Evolutionary conservation across 2,329 filamentous ascomycete species (phyloP).

Genomic region (Ophiostoma piceae): DNA sequence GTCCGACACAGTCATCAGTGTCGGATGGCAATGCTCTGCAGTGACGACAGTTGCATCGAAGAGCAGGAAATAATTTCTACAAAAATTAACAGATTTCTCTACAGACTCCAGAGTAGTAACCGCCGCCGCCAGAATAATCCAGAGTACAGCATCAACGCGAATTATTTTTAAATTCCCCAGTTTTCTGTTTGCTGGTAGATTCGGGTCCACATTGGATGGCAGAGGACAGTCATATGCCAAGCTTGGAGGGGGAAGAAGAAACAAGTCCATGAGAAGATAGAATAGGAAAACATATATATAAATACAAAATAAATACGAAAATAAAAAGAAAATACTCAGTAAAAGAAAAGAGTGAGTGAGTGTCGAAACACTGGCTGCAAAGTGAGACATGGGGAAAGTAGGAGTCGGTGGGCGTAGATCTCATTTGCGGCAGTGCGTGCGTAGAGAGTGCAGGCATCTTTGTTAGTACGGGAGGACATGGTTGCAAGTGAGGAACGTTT

Average conservation of each 20-base stretch:
- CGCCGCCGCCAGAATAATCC: neutral
- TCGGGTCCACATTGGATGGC: neutral
- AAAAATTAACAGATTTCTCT: no score
- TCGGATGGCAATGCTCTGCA: no score
- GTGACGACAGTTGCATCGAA: no score
- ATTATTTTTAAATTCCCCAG: constrained; percentile 1
- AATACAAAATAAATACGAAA: neutral
- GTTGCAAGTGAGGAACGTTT: no score
- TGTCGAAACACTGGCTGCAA: neutral
- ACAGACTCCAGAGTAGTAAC: no score
- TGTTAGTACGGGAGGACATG: no score
- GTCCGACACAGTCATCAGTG: no score
- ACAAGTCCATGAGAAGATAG: neutral
- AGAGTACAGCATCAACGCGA: neutral
- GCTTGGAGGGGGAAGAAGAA: neutral
- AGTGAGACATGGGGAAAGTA: constrained; percentile 1
- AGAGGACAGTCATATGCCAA: neutral
- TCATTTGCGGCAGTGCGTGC: neutral
- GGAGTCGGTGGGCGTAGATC: neutral
- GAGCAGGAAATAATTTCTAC: no score
- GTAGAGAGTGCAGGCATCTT: neutral
- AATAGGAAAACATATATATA: neutral
- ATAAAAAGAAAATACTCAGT: neutral
- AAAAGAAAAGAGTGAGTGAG: neutral
- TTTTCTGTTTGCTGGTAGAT: constrained; percentile 8